Conservation (phyloP, 2,329 filamentous ascomycete genomes). For the Alternaria viburni region DNA sequence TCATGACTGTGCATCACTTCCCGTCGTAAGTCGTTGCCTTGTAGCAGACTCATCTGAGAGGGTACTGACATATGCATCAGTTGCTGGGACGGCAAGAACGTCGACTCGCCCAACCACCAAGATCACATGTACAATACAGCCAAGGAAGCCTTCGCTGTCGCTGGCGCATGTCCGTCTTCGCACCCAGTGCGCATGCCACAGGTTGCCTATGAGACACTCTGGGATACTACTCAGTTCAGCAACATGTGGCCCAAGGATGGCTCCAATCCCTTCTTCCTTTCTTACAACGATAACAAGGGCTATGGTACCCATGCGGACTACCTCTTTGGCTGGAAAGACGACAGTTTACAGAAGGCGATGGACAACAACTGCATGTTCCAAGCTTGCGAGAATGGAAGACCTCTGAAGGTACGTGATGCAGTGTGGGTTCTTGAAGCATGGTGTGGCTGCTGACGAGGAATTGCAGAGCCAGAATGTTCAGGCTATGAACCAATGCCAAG, state of each 20-base stretch:
- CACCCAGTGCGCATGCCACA: constrained; percentile 42
- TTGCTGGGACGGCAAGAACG: constrained; percentile 57
- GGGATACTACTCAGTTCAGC: constrained; percentile 36
- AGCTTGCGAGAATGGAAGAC: constrained; percentile 26
- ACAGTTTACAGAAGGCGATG: constrained; percentile 35
- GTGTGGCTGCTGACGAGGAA: background rate
- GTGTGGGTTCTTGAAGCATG: background rate
- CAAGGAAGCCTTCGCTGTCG: constrained; percentile 26
- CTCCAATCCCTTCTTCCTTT: constrained; percentile 35
- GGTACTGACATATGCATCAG: background rate
- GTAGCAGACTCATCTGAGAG: background rate
- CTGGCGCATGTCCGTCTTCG: constrained; percentile 31
- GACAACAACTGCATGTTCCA: constrained; percentile 35
- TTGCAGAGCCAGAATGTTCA: constrained; percentile 1
- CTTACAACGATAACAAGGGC: constrained; percentile 32
- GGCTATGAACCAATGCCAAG: constrained; percentile 31
- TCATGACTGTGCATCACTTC: constrained; percentile 28
- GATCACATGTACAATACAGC: constrained; percentile 50
- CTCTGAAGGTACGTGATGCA: constrained; percentile 26
- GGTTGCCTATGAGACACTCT: constrained; percentile 40
- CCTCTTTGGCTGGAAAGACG: constrained; percentile 38
- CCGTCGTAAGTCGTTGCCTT: background rate
- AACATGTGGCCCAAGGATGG: constrained; percentile 37
- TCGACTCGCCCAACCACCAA: constrained; percentile 62
- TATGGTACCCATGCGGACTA: constrained; percentile 41